phyloP scores from a whole-genome alignment of 805 yeast species.

The Metschnikowia sp. region DNA sequence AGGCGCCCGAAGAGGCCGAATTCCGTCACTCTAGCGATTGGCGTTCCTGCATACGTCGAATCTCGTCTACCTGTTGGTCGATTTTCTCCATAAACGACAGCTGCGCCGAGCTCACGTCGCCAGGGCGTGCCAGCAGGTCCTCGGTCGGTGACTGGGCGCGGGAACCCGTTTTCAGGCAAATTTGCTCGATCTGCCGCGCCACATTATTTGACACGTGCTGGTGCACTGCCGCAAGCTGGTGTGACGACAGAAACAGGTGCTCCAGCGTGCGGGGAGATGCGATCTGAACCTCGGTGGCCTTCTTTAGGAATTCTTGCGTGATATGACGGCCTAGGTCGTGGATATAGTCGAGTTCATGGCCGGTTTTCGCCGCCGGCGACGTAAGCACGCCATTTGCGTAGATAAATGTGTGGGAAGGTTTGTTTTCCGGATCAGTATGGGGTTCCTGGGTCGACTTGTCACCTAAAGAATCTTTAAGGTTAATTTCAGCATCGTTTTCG shows the following conservation, averaged over 20 bases:
- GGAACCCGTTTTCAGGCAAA: constrained; percentile 8
- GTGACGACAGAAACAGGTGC: constrained; percentile 6
- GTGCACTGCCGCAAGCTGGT: constrained; percentile 23
- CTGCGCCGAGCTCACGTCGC: constrained; percentile 20
- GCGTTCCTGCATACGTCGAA: constrained; percentile 11
- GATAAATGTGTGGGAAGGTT: too few relatives aligned
- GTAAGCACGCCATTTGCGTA: too few relatives aligned
- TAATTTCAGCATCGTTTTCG: neutral
- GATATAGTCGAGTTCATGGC: constrained; percentile 18
- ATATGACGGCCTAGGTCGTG: constrained; percentile 34
- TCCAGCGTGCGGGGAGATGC: constrained; percentile 6
- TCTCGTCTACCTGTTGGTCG: constrained; percentile 25
- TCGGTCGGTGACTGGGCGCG: constrained; percentile 6
- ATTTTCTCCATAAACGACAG: constrained; percentile 26
- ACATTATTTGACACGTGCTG: constrained; percentile 31
- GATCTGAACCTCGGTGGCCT: constrained; percentile 30
- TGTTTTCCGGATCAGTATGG: too few relatives aligned
- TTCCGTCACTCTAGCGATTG: neutral
- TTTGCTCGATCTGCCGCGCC: constrained; percentile 26
- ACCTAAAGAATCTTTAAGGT: fast-evolving
- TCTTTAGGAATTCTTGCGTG: constrained; percentile 29
- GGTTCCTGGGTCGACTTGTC: too few relatives aligned
- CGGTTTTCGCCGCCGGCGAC: neutral
- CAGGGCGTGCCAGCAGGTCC: neutral
- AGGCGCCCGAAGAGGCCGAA: neutral